These are phyloP conservation scores for Cladosporium sphaerospermum DNA, from an alignment of 2,329 filamentous ascomycete species.

Conservation along the genomic window DNA sequence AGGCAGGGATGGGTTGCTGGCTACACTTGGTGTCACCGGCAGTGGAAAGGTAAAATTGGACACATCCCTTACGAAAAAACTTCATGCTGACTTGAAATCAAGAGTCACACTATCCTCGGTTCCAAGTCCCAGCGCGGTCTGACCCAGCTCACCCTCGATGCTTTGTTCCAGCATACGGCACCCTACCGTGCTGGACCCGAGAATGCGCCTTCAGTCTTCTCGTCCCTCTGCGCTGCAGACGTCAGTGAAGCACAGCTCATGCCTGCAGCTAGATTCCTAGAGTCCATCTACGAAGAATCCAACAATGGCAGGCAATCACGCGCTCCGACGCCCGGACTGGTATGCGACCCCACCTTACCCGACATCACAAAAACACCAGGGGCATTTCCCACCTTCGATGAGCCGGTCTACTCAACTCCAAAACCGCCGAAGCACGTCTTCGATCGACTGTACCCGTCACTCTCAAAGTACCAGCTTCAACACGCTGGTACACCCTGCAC, in stretches of 20 bases:
- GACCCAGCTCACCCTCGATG: conserved; percentile 84
- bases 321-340: conserved; percentile 42
- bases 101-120: conserved; percentile 95
- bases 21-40: conserved; percentile 88
- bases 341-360: conserved; percentile 30
- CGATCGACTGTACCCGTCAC: conserved; percentile 27
- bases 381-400: conserved; percentile 21
- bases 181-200: conserved; percentile 60
- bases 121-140: conserved; percentile 80
- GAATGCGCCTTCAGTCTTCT: conserved; percentile 55
- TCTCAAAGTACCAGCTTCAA: conserved; percentile 21
- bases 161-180: conserved; percentile 77
- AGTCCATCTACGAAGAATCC: conserved; percentile 67
- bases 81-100: not conserved
- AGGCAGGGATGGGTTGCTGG: conserved; percentile 81
- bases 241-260: conserved; percentile 73
- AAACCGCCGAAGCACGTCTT: conserved; percentile 19
- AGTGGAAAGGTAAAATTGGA: conserved; percentile 72
- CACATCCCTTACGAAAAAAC: too few species aligned
- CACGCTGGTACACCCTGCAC: conserved; percentile 8
- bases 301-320: conserved; percentile 31
- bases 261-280: conserved; percentile 69
- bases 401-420: conserved; percentile 16
- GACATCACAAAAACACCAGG: conserved; percentile 18
- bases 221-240: conserved; percentile 71